Evolutionary conservation across 2,329 filamentous ascomycete genomes (phyloP), one percentile per base, ranked within the genome.

Genomic region (Apiospora marii): DNA sequence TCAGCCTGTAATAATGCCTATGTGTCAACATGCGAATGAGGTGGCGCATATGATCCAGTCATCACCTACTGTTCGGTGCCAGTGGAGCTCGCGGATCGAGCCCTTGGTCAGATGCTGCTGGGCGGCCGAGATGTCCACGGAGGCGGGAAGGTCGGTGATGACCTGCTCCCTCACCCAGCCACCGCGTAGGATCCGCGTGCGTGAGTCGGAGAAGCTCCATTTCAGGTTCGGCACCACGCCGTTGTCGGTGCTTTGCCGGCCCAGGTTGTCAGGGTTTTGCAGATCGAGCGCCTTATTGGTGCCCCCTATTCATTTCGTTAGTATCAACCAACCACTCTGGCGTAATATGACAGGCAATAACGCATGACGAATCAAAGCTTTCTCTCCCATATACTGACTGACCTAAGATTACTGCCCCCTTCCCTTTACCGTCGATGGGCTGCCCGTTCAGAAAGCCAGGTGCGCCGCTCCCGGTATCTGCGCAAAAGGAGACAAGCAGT

Each of bases 81-180:
- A 93, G 76, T 92, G 91, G 16, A 92, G 83, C 79, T 93, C 90
- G 7, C 90, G 87, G 46, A 92, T 87, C 0, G 90, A 89, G 2
- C 91, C 91, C 79, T 92, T 92, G 72, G 85, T 88, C 70, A 93
- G 82, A 80, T 93, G 91, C 81, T 92, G 90, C 79, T 93, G 91
- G 0, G 91, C 92, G 4, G 87, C 91, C 0, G 92, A 84, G 76
- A 93, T 92, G 74, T 93, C 91, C 73, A 89, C 87, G 78, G 90
- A 92, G 19, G 86, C 83, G 0, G 92, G 91, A 8, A 93, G 80
- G 78, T 93, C 92, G n/a, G 88, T 88, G 68, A 92, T 86, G 71
- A 92, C 89, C 77, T 92, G 90, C 80, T 92, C 88, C 34, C 91
- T 85, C 1, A 89, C 87, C 91, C 91, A 93, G 2, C 92, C 91